Percentiles rank a stretch among this genome's conserved stretches.
phyloP scores from a whole-genome alignment of 163 green algal species.

The Scenedesmus sp. region DNA sequence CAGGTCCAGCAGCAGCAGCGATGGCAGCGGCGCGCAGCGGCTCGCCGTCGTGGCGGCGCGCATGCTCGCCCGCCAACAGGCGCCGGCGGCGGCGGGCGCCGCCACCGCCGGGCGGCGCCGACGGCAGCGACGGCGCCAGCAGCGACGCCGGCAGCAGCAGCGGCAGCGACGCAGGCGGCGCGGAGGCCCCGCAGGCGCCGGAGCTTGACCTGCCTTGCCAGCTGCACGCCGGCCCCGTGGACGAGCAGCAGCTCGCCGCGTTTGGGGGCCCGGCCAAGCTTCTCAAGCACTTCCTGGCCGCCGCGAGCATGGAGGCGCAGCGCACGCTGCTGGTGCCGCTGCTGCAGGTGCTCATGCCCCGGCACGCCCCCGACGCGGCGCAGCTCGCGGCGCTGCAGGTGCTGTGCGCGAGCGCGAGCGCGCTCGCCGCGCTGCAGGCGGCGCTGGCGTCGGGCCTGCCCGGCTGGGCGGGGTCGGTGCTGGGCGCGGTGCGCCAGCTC shows the following conservation, averaged over 20 bases:
- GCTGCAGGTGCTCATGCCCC: conserved; percentile 40
- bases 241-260: conserved; percentile 39
- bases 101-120: background rate
- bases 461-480: conserved; percentile 24
- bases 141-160: background rate
- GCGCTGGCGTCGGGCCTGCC: background rate
- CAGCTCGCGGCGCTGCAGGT: conserved; percentile 31
- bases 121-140: background rate
- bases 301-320: conserved; percentile 49
- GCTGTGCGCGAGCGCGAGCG: background rate
- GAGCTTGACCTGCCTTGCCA: conserved; percentile 29
- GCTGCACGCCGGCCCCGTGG: conserved; percentile 20
- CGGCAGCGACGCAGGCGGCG: background rate
- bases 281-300: conserved; percentile 55
- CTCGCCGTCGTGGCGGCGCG: too few relatives aligned
- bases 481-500: conserved; percentile 16
- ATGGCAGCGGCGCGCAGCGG: too few relatives aligned
- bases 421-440: conserved; percentile 13
- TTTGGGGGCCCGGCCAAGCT: conserved; percentile 69
- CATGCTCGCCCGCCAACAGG: too few relatives aligned
- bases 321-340: conserved; percentile 51
- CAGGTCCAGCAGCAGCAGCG: conserved; percentile 19
- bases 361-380: background rate
- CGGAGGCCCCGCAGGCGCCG: too few relatives aligned
- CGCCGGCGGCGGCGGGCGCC: background rate